These are phyloP conservation scores for Tolypocladium sp. DNA, from an alignment of 2,329 filamentous ascomycete species.

Conservation along the genomic window DNA sequence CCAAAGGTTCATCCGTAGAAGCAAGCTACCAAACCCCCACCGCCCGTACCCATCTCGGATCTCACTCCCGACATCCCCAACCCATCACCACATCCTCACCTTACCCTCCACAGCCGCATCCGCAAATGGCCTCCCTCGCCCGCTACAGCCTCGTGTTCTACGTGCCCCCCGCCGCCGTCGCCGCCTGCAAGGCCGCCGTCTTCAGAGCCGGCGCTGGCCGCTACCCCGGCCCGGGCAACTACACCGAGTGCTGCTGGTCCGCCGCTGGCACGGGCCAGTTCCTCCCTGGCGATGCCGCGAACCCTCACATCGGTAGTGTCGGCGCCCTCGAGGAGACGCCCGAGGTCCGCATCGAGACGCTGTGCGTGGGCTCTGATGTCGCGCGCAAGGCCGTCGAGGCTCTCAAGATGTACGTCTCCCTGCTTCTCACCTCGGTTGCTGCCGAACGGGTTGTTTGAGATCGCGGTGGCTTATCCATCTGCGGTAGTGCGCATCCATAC, in stretches of 20 bases:
- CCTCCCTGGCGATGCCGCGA: constrained; percentile 49
- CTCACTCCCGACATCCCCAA: neutral
- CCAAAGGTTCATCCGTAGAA: neutral
- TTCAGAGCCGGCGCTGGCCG: constrained; percentile 50
- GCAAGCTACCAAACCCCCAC: neutral
- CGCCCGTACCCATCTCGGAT: neutral
- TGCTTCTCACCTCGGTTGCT: neutral
- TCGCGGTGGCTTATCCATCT: neutral
- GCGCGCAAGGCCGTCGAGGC: constrained; percentile 49
- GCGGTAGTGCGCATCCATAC: constrained; percentile 35
- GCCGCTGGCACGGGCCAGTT: constrained; percentile 54
- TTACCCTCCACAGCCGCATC: neutral
- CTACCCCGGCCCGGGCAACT: constrained; percentile 39
- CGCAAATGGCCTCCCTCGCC: constrained; percentile 1
- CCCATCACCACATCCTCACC: neutral
- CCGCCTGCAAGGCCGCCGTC: constrained; percentile 44
- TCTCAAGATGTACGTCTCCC: constrained; percentile 48
- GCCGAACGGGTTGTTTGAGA: neutral
- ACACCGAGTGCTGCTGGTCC: constrained; percentile 46
- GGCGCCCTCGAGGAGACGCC: constrained; percentile 49
- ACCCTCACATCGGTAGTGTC: constrained; percentile 51
- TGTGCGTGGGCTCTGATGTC: constrained; percentile 51
- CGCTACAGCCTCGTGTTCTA: constrained; percentile 38
- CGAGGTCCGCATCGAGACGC: constrained; percentile 54
- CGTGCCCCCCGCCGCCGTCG: constrained; percentile 33